Base-by-base conservation (phyloP, 257 asterid species). In the Przewalskia tangutica region DNA sequence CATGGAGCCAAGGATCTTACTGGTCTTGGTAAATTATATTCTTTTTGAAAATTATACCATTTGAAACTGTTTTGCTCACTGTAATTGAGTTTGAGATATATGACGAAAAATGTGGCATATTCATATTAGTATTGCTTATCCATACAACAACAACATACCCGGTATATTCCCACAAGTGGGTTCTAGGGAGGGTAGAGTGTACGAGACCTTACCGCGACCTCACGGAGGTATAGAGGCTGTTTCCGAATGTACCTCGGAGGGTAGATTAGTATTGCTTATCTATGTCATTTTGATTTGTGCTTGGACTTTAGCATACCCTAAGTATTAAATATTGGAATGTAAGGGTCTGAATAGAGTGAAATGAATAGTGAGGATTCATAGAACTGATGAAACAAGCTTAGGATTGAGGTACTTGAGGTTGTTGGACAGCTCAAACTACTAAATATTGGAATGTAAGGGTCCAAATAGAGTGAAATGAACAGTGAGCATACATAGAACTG, bases 11-110 rank as follows among this genome's bases (percentile, higher is more conserved):
- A 60, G 59, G 93, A 90, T 77, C 93, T 92, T 73, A 86, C 94
- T 82, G 98, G 97, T 76, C 84, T 92, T 65, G 92, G 99, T 92
- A 90, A 66, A 16, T 1, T 42, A 7, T 38, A 2, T 67, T 16
- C 54, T 53, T 40, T 65, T 13, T 64, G 71, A 13, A 64, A 0
- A 3, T 13, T 66, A 13, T 9, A n/a, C 55, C 77, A 34, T n/a
- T 68, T 66, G 0, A 18, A 66, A 42, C 7, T 36, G 18, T 68
- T 27, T 40, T 40, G 54, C 54, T 40, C 55, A n/a, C 8, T 40
- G 32, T 68, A 17, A 17, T n/a, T 17, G 27, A 56, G 63, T 14
- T 53, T 13, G 59, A 53, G 59, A 13, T 4, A 6, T 38, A 38
- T 38, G 42, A 38, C 5, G 42, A 38, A 38, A 38, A 38, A 38